Base-by-base conservation (phyloP, 306 rosid genomes). In the Vicia sativa region DNA sequence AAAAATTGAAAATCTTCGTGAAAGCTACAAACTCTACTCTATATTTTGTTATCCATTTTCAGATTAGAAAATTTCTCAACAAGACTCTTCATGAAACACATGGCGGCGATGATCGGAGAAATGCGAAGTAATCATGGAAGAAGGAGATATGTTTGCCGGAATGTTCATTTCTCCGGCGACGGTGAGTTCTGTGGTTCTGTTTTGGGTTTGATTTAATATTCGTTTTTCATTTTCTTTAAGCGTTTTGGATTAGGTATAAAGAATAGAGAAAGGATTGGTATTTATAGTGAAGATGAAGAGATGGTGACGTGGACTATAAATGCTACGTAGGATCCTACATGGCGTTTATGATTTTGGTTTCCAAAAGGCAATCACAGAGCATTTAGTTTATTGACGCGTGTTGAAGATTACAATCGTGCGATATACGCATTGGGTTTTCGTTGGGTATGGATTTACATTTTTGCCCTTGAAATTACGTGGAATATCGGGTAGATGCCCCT, bases 161-260 rank as follows among this genome's bases (percentile, higher is more conserved):
- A 83, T 75, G 71, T 77, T 85, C 99, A 90, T 93, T 55, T 80
- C 79, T 19, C 87, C 88, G 90, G 89, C 86, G 83, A 78, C 57
- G 42, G 12, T 2, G 39, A 8, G 7, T 73, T 58, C 6, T 25
- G 6, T 12, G 25, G 16, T 15, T 26, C 14, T 11, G 31, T 28
- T 34, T 23, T 14, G 19, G 13, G 6, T 62, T 19, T 29, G 4
- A 0, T 8, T 41, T n/a, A 13, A 5, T 48, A 3, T 2, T 48
- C 48, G 7, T 21, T 39, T 2, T 12, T 4, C 5, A n/a, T 16
- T 55, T 7, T 25, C 38, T 14, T 16, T 19, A 34, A 29, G 70
- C 42, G 62, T 9, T 55, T 34, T 44, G 74, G 70, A 67, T 70
- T 75, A 70, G 81, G 83, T 75, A 76, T 15, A 4, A 6, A 26